phyloP scores from a whole-genome alignment of 106 monocot genomes.

The Chionographis japonica region DNA sequence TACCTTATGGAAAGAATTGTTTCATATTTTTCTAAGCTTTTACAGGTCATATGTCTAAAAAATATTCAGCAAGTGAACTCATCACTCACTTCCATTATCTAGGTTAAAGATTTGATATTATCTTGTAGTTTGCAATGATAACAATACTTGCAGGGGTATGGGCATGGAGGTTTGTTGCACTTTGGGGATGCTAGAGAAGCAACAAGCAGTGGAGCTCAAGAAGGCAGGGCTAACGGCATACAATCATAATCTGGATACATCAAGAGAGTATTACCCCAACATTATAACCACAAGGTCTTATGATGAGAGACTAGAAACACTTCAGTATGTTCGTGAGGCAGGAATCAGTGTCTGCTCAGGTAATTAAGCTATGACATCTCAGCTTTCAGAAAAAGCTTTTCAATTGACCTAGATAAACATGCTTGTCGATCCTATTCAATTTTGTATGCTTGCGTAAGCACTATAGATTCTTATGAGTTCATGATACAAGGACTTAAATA shows the following conservation, averaged over 20 bases:
- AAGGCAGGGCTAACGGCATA: conserved; percentile 98
- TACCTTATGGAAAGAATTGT: no score
- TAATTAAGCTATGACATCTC: conserved; percentile 6
- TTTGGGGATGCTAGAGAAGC: conserved; percentile 96
- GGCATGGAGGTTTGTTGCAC: conserved; percentile 99
- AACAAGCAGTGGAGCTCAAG: conserved; percentile 89
- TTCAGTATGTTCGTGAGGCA: conserved; percentile 80
- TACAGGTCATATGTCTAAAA: no score
- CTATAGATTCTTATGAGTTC: no score
- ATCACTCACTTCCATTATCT: background rate
- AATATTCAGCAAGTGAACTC: no score
- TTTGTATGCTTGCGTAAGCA: no score
- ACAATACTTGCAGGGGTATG: conserved; percentile 54
- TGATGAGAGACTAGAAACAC: conserved; percentile 92
- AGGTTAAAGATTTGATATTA: background rate
- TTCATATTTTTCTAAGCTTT: no score
- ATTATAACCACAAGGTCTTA: conserved; percentile 95
- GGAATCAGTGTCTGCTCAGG: conserved; percentile 97
- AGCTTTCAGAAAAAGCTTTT: no score
- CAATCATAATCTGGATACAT: conserved; percentile 99
- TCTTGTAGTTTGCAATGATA: background rate
- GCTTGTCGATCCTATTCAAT: no score
- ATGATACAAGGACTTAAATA: no score
- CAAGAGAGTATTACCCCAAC: conserved; percentile 94
- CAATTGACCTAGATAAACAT: no score